These are phyloP conservation scores for Aspergillus sp. DNA, from an alignment of 2,329 filamentous ascomycete genomes.

Conservation along the genomic window DNA sequence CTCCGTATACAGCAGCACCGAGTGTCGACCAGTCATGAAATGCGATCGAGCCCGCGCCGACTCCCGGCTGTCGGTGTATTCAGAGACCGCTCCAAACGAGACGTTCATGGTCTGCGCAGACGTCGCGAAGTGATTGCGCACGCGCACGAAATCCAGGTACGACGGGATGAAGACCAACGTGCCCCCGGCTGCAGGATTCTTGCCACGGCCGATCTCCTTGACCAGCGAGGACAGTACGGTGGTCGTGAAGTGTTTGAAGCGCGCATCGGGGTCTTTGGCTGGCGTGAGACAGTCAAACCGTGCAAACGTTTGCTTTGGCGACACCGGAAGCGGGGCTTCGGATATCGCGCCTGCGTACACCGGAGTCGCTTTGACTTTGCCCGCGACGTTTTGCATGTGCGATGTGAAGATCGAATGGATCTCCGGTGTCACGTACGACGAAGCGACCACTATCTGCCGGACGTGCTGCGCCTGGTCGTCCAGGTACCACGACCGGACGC, in stretches of 20 bases:
- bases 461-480: conserved; percentile 72
- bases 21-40: conserved; percentile 74
- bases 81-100: conserved; percentile 75
- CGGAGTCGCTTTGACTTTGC: conserved; percentile 65
- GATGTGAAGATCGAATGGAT: conserved; percentile 69
- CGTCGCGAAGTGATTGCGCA: conserved; percentile 85
- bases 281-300: conserved; percentile 68
- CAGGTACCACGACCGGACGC: conserved; percentile 87
- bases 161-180: conserved; percentile 84
- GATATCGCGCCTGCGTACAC: conserved; percentile 65
- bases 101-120: conserved; percentile 49
- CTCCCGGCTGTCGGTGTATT: conserved; percentile 74
- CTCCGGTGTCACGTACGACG: conserved; percentile 80
- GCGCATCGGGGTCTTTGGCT: conserved; percentile 69
- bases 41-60: conserved; percentile 78
- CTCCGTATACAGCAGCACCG: conserved; percentile 82
- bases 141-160: conserved; percentile 88
- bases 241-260: conserved; percentile 85
- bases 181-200: conserved; percentile 48
- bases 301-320: conserved; percentile 79
- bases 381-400: conserved; percentile 71
- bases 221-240: conserved; percentile 68
- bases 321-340: conserved; percentile 54
- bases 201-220: conserved; percentile 44
- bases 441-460: conserved; percentile 76